Conservation (phyloP, 331 rosid species). For the Malus hybrid region DNA sequence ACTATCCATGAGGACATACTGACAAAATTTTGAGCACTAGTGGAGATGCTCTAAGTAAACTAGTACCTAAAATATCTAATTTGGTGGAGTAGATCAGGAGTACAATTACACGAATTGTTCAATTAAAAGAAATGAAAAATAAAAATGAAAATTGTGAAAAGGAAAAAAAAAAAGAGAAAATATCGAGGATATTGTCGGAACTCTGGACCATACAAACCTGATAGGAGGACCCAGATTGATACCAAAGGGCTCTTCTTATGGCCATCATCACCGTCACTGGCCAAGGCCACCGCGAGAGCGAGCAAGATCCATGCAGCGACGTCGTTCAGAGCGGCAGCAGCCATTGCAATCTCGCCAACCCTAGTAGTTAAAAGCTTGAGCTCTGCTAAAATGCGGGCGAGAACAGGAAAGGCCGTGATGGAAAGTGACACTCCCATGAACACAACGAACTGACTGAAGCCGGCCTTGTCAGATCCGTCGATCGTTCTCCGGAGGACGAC, state of each 20-base stretch:
- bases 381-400: constrained; percentile 82
- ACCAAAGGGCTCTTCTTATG: constrained; percentile 46
- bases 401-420: constrained; percentile 86
- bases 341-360: constrained; percentile 82
- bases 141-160: background rate
- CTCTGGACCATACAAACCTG: constrained; percentile 26
- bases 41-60: background rate
- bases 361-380: constrained; percentile 72
- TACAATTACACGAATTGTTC: background rate
- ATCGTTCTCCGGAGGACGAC: constrained; percentile 51
- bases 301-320: constrained; percentile 78
- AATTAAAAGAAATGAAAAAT: no score
- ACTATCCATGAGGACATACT: no score
- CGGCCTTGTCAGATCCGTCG: constrained; percentile 52
- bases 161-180: background rate
- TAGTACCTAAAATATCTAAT: background rate
- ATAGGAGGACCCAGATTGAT: constrained; percentile 62
- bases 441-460: constrained; percentile 50
- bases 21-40: no score
- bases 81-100: background rate
- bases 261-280: constrained; percentile 31
- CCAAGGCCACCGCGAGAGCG: constrained; percentile 62
- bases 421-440: constrained; percentile 90
- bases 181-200: background rate
- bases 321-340: constrained; percentile 84